Base-by-base conservation (phyloP, 139 green algal species). In the Asterochloris erici region DNA sequence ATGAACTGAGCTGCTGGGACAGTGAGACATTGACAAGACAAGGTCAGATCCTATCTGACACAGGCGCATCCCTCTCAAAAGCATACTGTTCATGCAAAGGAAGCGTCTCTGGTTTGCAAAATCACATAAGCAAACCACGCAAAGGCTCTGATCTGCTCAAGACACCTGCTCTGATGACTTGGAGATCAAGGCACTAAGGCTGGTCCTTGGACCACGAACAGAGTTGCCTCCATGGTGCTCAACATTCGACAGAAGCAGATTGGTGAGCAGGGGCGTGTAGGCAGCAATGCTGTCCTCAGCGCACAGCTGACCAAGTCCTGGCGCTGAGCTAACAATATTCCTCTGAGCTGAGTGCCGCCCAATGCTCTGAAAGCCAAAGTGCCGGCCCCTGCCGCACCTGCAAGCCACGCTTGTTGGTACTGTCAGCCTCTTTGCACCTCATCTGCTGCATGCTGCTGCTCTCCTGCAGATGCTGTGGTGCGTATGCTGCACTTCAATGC, bases 211-310 rank as follows among this genome's bases (percentile, higher is more conserved):
- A 54, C 38, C 38, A 54, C 4, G 6, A 54, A 54, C 38, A 54
- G 38, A 54, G 38, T 54, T 54, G 38, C 38, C 6, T 54, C 38
- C 70, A 94, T 95, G 91, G 88, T 92, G 83, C 85, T 96, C 9
- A 95, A 95, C 84, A 74, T 96, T 0, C 74, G 93, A 17, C 87
- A 94, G 70, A 94, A 92, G 81, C 93, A 96, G 82, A 83, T 83
- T 87, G 92, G 93, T 96, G 26, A 76, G 70, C 10, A 69, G 70
- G 73, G 47, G 10, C 0, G 62, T 19, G 62, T 82, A 64, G 62
- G 15, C 28, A 23, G 64, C 60, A 62, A 29, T n/a, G 27, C 15
- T 21, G 13, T 82, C 74, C 63, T n/a, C 6, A n/a, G 15, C 26
- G 0, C 10, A 38, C n/a, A 24, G 15, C 29, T 23, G 28, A 14